phyloP scores from a whole-genome alignment of 1,284 basidiomycete species.

The Blastosporella zonata region DNA sequence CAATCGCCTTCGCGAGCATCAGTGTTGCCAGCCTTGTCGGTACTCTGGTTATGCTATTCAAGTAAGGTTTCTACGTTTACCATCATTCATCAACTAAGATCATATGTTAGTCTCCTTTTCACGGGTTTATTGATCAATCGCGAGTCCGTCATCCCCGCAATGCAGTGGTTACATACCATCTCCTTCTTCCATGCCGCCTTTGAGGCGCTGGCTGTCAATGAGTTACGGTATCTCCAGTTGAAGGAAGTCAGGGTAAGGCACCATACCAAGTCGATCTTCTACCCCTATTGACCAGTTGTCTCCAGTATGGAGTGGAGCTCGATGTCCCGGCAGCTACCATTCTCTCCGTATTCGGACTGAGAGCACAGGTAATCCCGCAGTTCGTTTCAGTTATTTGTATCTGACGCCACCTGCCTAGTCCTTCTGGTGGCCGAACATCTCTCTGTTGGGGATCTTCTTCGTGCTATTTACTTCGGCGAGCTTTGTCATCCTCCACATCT shows the following conservation, averaged over 20 bases:
- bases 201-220: slow-evolving; percentile 94
- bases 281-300: not conserved
- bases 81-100: slow-evolving; percentile 1
- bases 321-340: slow-evolving; percentile 94
- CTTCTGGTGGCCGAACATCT: slow-evolving; percentile 95
- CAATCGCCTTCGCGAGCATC: slow-evolving; percentile 81
- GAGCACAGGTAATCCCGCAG: slow-evolving; percentile 60
- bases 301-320: slow-evolving; percentile 87
- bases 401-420: slow-evolving; percentile 47
- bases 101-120: slow-evolving; percentile 76
- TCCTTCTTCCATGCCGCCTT: slow-evolving; percentile 99
- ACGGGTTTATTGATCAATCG: slow-evolving; percentile 95
- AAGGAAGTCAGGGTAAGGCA: slow-evolving; percentile 78
- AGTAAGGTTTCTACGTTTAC: slow-evolving; percentile 54
- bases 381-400: not conserved
- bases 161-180: slow-evolving; percentile 86
- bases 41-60: slow-evolving; percentile 95
- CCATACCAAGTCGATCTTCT: not conserved
- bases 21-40: slow-evolving; percentile 93
- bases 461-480: slow-evolving; percentile 71
- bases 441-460: slow-evolving; percentile 82
- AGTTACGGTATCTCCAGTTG: slow-evolving; percentile 89
- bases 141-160: slow-evolving; percentile 69
- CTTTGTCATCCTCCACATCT: slow-evolving; percentile 80
- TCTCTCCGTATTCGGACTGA: slow-evolving; percentile 84